Conservation (phyloP, 1,139 yeast genomes). For the Pichia sp. region DNA sequence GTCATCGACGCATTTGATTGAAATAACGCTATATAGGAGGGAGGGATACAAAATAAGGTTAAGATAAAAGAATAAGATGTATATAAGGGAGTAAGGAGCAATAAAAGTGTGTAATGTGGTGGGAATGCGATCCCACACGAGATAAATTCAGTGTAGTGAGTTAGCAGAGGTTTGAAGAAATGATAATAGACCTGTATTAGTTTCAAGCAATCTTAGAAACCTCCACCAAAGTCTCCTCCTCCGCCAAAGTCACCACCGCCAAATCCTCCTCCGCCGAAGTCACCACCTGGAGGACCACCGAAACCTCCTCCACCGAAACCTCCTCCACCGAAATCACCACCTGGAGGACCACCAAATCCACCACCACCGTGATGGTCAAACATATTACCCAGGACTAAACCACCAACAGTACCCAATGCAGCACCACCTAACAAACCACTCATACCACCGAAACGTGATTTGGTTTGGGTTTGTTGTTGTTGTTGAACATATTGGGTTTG, state of each 20-base stretch:
- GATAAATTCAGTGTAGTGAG: background rate
- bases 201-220: background rate
- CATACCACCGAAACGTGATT: conserved; percentile 26
- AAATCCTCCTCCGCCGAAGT: conserved; percentile 6
- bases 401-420: conserved; percentile 32
- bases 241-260: background rate
- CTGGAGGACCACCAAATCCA: conserved; percentile 20
- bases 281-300: conserved; percentile 31
- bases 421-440: conserved; percentile 33
- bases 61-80: too few relatives aligned
- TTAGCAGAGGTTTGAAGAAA: background rate
- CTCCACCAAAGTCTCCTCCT: too few relatives aligned
- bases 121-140: background rate
- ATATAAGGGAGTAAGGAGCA: too few relatives aligned
- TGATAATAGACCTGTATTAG: background rate
- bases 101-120: too few relatives aligned
- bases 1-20: too few relatives aligned
- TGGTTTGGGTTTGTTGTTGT: conserved; percentile 18
- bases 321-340: too few relatives aligned
- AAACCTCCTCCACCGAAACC: conserved; percentile 19
- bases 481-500: conserved; percentile 10
- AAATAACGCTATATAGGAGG: too few relatives aligned
- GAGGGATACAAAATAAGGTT: too few relatives aligned
- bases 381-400: conserved; percentile 22
- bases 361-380: conserved; percentile 1